Evolutionary conservation across 2,329 filamentous ascomycete genomes (phyloP).

Genomic region (Cytospora schulzeri): DNA sequence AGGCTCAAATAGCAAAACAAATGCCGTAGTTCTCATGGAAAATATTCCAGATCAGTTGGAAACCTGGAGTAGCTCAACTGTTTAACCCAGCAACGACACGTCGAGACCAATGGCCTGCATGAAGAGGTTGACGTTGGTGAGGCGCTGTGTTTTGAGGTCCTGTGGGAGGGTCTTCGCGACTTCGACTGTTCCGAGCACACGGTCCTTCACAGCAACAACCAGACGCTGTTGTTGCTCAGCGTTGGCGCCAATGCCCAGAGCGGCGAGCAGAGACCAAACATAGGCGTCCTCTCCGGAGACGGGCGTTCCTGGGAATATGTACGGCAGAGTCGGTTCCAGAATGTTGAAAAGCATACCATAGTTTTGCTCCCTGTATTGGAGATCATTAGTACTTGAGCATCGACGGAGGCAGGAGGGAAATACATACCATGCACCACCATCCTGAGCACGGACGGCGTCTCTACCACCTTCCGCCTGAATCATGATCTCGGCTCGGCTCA

Average conservation of each 20-base stretch:
- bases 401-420: background rate
- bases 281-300: constrained; percentile 91
- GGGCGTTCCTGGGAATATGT: constrained; percentile 90
- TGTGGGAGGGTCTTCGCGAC: constrained; percentile 87
- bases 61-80: constrained; percentile 5
- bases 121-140: constrained; percentile 94
- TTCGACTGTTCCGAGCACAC: constrained; percentile 91
- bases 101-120: constrained; percentile 99
- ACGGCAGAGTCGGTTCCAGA: constrained; percentile 79
- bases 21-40: background rate
- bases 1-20: background rate
- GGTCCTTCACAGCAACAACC: constrained; percentile 94
- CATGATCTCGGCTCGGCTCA: constrained; percentile 90
- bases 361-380: constrained; percentile 62
- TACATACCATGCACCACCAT: constrained; percentile 58
- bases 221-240: constrained; percentile 94
- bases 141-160: constrained; percentile 79
- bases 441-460: constrained; percentile 23
- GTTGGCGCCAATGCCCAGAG: constrained; percentile 89
- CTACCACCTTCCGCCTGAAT: constrained; percentile 76
- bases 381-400: constrained; percentile 36
- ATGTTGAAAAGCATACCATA: constrained; percentile 88
- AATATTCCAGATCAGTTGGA: background rate
- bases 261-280: constrained; percentile 96
- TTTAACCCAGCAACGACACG: constrained; percentile 68